Percentiles rank a stretch among this genome's conserved stretches.
phyloP scores from a whole-genome alignment of 2,329 filamentous ascomycete species.

The Aspergillus novofumigatus region DNA sequence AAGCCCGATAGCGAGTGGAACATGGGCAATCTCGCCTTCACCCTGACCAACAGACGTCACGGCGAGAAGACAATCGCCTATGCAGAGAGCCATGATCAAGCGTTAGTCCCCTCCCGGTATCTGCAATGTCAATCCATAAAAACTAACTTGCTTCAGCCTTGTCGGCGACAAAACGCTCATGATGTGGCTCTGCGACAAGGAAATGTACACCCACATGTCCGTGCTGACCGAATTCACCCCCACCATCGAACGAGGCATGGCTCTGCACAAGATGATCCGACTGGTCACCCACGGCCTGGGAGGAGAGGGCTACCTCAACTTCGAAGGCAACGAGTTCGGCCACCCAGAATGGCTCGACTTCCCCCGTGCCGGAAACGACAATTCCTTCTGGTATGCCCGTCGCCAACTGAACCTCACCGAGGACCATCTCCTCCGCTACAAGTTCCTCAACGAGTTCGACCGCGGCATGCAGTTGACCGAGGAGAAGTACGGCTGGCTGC shows the following conservation, averaged over 20 bases:
- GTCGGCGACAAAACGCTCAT: constrained; percentile 96
- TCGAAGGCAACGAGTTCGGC: constrained; percentile 97
- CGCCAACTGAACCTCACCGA: constrained; percentile 91
- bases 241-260: constrained; percentile 83
- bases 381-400: constrained; percentile 91
- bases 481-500: constrained; percentile 86
- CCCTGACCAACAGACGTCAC: constrained; percentile 85
- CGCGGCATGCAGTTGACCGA: constrained; percentile 84
- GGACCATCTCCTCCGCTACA: constrained; percentile 79
- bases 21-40: constrained; percentile 77
- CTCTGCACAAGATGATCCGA: constrained; percentile 95
- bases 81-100: constrained; percentile 95
- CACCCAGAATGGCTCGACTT: constrained; percentile 99
- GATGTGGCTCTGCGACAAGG: constrained; percentile 96
- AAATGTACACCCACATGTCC: constrained; percentile 99
- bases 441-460: constrained; percentile 91
- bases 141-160: constrained; percentile 53
- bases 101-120: constrained; percentile 56
- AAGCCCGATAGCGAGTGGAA: constrained; percentile 89
- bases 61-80: constrained; percentile 99
- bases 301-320: constrained; percentile 96
- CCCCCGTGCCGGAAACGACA: constrained; percentile 84
- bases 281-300: constrained; percentile 86
- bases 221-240: constrained; percentile 75
- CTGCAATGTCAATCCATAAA: background rate